Percentiles rank a stretch among this genome's conserved stretches.
Conservation (phyloP, 1,139 yeast species). For the Suhomyces yuchorum region DNA sequence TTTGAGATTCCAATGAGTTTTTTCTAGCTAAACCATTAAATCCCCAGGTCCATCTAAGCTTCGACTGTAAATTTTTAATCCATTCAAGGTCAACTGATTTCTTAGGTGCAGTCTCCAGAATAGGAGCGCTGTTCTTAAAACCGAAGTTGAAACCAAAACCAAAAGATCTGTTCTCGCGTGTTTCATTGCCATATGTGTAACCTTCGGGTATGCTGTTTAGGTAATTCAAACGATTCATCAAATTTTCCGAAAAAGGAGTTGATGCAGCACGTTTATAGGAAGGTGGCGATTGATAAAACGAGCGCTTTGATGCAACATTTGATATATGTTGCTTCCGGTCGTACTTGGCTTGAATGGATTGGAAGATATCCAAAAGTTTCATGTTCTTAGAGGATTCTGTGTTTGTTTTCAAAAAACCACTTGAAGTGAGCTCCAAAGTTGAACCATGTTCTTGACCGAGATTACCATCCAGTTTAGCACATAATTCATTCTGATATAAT, state of each 20-base stretch:
- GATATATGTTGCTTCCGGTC: conserved; percentile 10
- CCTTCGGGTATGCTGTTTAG: conserved; percentile 25
- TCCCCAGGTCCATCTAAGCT: conserved; percentile 37
- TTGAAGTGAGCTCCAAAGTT: not conserved
- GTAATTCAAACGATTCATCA: conserved; percentile 28
- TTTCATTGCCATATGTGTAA: conserved; percentile 12
- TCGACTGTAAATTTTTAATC: conserved; percentile 31
- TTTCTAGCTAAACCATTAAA: conserved; percentile 11
- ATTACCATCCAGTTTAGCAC: not conserved
- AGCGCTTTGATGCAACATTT: conserved; percentile 14
- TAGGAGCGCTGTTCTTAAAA: conserved; percentile 1
- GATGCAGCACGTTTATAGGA: conserved; percentile 15
- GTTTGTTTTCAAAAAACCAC: too few species aligned
- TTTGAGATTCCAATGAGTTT: conserved; percentile 13
- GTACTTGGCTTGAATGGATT: conserved; percentile 26
- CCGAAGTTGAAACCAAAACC: conserved; percentile 13
- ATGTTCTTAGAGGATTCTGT: conserved; percentile 7
- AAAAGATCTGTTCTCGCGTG: not conserved
- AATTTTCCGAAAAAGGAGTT: conserved; percentile 26
- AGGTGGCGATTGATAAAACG: conserved; percentile 19
- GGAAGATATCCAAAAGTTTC: conserved; percentile 28
- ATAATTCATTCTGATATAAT: conserved; percentile 20
- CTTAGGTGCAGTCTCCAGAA: conserved; percentile 13
- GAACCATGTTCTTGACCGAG: not conserved
- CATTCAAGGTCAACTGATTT: conserved; percentile 25